A percentile compares a stretch with the other conserved stretches of the same genome.
Conservation (phyloP, 352 stramenopile genomes). For the Globisporangium rhizosaccharum region DNA sequence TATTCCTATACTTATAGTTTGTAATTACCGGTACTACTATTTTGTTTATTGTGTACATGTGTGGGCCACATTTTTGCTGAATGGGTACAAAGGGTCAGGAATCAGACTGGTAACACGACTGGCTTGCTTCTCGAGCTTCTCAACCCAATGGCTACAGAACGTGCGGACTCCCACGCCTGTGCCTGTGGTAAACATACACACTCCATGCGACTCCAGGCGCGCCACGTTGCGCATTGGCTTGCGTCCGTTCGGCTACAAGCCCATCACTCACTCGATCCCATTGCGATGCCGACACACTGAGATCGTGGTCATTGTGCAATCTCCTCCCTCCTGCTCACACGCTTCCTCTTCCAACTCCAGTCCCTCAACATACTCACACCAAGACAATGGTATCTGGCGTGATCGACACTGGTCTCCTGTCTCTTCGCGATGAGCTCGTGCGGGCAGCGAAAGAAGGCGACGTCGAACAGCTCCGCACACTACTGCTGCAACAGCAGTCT, state of each 20-base stretch:
- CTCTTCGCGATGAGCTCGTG: conserved; percentile 7
- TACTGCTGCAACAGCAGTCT: background rate
- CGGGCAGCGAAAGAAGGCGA: conserved; percentile 5
- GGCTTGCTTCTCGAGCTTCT: background rate
- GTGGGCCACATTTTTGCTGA: no score
- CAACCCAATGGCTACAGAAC: conserved; percentile 8
- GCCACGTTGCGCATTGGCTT: background rate
- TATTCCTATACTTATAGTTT: no score
- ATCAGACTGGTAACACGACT: no score
- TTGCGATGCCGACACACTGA: no score
- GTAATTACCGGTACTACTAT: no score
- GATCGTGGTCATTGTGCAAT: no score
- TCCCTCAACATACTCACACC: background rate
- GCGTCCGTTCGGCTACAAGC: background rate
- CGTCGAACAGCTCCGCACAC: background rate
- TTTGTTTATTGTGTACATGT: no score
- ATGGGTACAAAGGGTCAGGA: no score
- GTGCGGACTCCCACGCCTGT: background rate
- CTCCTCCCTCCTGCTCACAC: no score
- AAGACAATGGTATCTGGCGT: conserved; percentile 6
- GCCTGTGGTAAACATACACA: background rate
- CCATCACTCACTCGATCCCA: no score
- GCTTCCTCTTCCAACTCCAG: background rate
- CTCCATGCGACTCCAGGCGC: background rate
- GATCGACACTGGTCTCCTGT: background rate